Conservation (phyloP, 495 filamentous ascomycete species). For the Aspergillus baeticus region DNA sequence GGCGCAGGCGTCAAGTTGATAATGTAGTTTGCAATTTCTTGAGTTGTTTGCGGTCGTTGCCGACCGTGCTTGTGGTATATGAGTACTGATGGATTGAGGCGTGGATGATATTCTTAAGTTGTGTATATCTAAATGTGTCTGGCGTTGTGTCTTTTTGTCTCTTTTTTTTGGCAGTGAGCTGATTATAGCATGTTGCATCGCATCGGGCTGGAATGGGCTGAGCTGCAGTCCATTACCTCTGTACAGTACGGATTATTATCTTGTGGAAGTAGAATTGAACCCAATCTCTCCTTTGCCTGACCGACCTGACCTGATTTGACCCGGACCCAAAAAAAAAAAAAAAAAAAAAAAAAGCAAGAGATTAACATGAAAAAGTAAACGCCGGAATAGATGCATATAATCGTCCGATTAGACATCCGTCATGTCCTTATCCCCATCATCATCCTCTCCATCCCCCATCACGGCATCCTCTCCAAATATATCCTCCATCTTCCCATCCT, state of each 20-base stretch:
- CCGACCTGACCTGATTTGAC: background rate
- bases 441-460: constrained; percentile 45
- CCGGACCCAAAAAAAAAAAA: background rate
- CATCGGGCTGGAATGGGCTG: background rate
- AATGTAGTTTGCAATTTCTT: no score
- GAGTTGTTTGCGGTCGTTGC: no score
- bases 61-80: no score
- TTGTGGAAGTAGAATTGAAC: constrained; percentile 10
- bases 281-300: constrained; percentile 13
- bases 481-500: constrained; percentile 62
- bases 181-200: background rate
- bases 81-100: background rate
- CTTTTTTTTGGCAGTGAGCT: background rate
- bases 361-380: background rate
- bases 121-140: constrained; percentile 4
- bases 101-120: background rate
- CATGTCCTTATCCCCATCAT: constrained; percentile 49
- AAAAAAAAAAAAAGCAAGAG: background rate
- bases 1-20: background rate
- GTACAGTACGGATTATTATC: constrained; percentile 8
- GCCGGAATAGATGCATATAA: background rate
- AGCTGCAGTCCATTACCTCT: background rate
- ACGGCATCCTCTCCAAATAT: constrained; percentile 51
- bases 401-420: constrained; percentile 37
- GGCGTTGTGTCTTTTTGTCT: background rate